Evolutionary conservation across 1,284 basidiomycete species (phyloP).

Genomic region (Apiotrichum akiyoshidainum): DNA sequence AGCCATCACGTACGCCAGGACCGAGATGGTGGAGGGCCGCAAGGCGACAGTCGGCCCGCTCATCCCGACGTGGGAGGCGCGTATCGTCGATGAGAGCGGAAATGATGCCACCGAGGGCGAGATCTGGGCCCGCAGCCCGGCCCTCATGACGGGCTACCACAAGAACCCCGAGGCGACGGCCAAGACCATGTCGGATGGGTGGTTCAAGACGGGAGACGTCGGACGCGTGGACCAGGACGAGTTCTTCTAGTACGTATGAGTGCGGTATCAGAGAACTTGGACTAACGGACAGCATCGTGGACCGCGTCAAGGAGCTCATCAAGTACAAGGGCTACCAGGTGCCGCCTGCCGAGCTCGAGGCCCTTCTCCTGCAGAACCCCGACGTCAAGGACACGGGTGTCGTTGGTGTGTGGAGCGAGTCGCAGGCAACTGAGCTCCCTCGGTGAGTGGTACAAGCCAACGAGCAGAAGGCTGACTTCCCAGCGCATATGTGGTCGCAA

Average conservation of each 20-base stretch:
- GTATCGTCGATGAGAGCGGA: slow-evolving; percentile 57
- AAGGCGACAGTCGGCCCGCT: slow-evolving; percentile 69
- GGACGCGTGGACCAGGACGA: slow-evolving; percentile 63
- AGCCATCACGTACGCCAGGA: slow-evolving; percentile 14
- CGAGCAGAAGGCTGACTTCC: too few relatives aligned
- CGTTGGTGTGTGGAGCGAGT: slow-evolving; percentile 61
- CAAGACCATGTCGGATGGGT: slow-evolving; percentile 62
- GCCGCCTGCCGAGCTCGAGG: slow-evolving; percentile 76
- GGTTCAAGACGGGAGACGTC: slow-evolving; percentile 83
- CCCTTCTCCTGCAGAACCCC: slow-evolving; percentile 66
- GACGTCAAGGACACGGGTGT: slow-evolving; percentile 68
- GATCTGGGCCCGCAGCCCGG: slow-evolving; percentile 71
- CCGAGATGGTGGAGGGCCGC: slow-evolving; percentile 20
- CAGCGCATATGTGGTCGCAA: slow-evolving; percentile 9
- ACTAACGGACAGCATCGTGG: slow-evolving; percentile 35
- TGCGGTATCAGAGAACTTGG: too few relatives aligned
- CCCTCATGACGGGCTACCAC: slow-evolving; percentile 68
- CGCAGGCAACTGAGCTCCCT: slow-evolving; percentile 71
- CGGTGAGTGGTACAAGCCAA: slow-evolving; percentile 39
- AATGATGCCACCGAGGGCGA: slow-evolving; percentile 64
- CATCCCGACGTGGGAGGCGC: slow-evolving; percentile 71
- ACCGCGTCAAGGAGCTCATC: slow-evolving; percentile 69
- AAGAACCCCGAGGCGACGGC: slow-evolving; percentile 65
- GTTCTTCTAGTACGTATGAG: slow-evolving; percentile 49
- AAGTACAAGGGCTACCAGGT: slow-evolving; percentile 66